Evolutionary conservation across 2,329 filamentous ascomycete genomes (phyloP), one percentile per base, ranked within the genome.

Genomic region (Sphaerulina populicola): DNA sequence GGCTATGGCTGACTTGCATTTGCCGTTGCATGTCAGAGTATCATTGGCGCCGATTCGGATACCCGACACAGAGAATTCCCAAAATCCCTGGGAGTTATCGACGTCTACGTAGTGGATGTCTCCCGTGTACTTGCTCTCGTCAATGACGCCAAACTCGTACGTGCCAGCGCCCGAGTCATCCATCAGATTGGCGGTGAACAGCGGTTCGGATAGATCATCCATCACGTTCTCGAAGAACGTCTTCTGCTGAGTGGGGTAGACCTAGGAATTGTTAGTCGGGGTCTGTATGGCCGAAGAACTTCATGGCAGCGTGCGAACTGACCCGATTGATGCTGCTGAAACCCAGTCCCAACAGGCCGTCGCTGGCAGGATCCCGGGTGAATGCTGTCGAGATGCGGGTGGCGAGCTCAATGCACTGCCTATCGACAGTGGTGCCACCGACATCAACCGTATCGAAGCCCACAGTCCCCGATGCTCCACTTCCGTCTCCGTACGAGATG

Each of bases 161-260:
- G 77, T 75, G 41, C 85, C 85, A 7, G 54, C 53, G 42, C 59
- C 58, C 41, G 73, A 72, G 52, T 76, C 57, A 36, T 78, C 75
- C 62, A 79, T 78, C 40, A 91, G 73, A 54, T 84, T 77, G 21
- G 82, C 84, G 0, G 85, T 86, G 69, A 90, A 85, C 37, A 90
- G 70, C 0, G 84, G 83, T 66, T 78, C 69, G 23, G 78, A 75
- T 21, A 88, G 77, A 14, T 71, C 67, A n/a, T 67, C 57, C 66
- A 78, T 77, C 58, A 85, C 71, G 64, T 85, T 88, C 62, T 86
- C 82, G 64, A 88, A 86, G 67, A 87, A 88, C 9, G 84, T 88
- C 68, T 81, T 82, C 58, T 85, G 81, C 56, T 74, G 47, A 21
- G 70, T 12, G 64, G 54, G 51, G 44, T 44, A 9, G 4, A 39